These are phyloP conservation scores for Epithele typhae DNA, from an alignment of 768 basidiomycete species.

Conservation along the genomic window DNA sequence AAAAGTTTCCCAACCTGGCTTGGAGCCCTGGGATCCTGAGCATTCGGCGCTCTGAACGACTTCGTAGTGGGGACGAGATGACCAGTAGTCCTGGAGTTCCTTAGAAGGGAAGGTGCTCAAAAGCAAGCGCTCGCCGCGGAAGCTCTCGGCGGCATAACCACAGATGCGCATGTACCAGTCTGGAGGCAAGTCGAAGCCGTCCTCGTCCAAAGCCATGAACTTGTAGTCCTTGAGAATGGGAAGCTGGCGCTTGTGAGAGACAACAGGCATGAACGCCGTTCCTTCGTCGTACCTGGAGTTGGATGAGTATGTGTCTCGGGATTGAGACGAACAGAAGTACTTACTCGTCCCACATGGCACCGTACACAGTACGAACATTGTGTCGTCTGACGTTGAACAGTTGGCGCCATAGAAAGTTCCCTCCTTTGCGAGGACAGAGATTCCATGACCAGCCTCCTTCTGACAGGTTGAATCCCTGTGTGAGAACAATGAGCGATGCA, in stretches of 20 bases:
- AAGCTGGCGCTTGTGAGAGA: conserved; percentile 51
- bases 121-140: conserved; percentile 61
- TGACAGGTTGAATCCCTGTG: conserved; percentile 66
- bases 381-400: conserved; percentile 61
- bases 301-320: background rate
- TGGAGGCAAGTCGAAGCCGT: conserved; percentile 70
- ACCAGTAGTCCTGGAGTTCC: conserved; percentile 75
- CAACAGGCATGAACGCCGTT: conserved; percentile 75
- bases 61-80: conserved; percentile 55
- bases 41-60: conserved; percentile 6
- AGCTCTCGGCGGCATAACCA: conserved; percentile 65
- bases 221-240: conserved; percentile 55
- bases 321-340: conserved; percentile 11
- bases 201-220: conserved; percentile 73
- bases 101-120: conserved; percentile 63
- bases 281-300: conserved; percentile 75
- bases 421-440: conserved; percentile 66
- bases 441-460: conserved; percentile 68
- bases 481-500: too few species aligned
- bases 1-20: conserved; percentile 43
- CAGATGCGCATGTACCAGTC: conserved; percentile 86
- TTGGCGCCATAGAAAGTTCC: conserved; percentile 77
- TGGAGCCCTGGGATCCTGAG: background rate
- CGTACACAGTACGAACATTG: conserved; percentile 65
- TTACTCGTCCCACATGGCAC: conserved; percentile 87